Evolutionary conservation across 1,139 yeast genomes (phyloP).

Genomic region (Candida gigantensis): DNA sequence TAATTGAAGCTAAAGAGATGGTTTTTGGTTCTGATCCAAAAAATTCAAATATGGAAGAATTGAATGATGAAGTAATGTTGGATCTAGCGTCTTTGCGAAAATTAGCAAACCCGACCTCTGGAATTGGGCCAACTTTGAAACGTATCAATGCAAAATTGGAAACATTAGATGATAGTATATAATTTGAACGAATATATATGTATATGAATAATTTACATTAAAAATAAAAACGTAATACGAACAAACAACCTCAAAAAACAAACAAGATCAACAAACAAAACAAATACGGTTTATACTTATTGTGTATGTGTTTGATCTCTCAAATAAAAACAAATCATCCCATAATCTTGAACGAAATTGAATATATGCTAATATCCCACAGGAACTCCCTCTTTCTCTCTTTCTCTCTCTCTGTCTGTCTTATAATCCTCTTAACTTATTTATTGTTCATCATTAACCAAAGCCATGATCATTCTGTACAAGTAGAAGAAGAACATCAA

Average conservation of each 20-base stretch:
- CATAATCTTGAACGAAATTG: too few relatives aligned
- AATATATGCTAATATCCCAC: too few relatives aligned
- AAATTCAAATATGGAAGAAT: constrained; percentile 4
- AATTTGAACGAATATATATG: constrained; percentile 1
- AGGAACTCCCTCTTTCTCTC: background rate
- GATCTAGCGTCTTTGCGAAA: constrained; percentile 20
- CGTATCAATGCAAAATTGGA: constrained; percentile 34
- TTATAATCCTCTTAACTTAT: too few relatives aligned
- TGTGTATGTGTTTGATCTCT: too few relatives aligned
- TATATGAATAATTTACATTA: constrained; percentile 2
- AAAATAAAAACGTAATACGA: background rate
- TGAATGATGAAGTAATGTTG: constrained; percentile 15
- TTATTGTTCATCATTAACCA: constrained; percentile 63
- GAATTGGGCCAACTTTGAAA: constrained; percentile 36
- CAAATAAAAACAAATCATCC: background rate
- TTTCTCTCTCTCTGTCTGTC: background rate
- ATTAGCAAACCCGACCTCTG: constrained; percentile 41
- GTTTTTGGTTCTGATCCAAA: constrained; percentile 4
- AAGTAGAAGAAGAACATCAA: constrained; percentile 93
- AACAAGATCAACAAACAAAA: too few relatives aligned
- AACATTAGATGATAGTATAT: constrained; percentile 19
- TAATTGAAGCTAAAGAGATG: constrained; percentile 5
- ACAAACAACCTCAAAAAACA: too few relatives aligned
- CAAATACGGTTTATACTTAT: too few relatives aligned
- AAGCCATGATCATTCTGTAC: constrained; percentile 95